Evolutionary conservation across 805 yeast genomes (phyloP), one percentile per base, ranked within the genome.

Genomic region (Saccharomyces kudriavzevii): DNA sequence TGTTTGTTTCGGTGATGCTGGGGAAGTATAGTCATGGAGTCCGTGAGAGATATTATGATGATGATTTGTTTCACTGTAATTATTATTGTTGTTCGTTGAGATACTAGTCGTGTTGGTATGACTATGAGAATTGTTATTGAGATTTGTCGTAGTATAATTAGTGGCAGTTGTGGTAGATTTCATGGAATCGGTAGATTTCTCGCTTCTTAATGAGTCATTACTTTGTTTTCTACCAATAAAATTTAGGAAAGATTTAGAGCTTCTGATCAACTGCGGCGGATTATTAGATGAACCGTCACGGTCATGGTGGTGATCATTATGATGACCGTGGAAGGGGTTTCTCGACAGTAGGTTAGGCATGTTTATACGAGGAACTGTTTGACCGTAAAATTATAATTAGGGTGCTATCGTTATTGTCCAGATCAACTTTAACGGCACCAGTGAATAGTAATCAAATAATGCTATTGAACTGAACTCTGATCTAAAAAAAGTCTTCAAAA

Each of bases 181-280:
- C n/a, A 56, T 52, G 20, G 68, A 63, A 46, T 64, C 68, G 3
- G 54, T 43, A 5, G 68, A 65, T 45, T 60, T 60, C 17, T 66
- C 70, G 51, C 70, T 65, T 56, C 62, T 64, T 14, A 65, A 51
- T 1, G 70, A 66, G 28, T 67, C 71, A 48, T 61, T 59, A 47
- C 68, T 63, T 43, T 63, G 68, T 45, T 67, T 64, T 52, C 65
- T 60, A 53, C 62, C 62, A 56, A 66, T 63, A 45, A 67, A 67
- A 47, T 60, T 64, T 49, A 67, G 52, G 53, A 67, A 65, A 17
- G 70, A 65, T 50, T 64, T 64, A 9, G 68, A 63, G 28, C 56
- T 57, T 45, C 64, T 60, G 17, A 58, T 55, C 30, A 59, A 49
- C 13, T 59, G 49, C 2, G 59, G 56, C 6, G 59, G 57, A 28